phyloP scores from a whole-genome alignment of 495 filamentous ascomycete genomes.

The Neurospora sp. region DNA sequence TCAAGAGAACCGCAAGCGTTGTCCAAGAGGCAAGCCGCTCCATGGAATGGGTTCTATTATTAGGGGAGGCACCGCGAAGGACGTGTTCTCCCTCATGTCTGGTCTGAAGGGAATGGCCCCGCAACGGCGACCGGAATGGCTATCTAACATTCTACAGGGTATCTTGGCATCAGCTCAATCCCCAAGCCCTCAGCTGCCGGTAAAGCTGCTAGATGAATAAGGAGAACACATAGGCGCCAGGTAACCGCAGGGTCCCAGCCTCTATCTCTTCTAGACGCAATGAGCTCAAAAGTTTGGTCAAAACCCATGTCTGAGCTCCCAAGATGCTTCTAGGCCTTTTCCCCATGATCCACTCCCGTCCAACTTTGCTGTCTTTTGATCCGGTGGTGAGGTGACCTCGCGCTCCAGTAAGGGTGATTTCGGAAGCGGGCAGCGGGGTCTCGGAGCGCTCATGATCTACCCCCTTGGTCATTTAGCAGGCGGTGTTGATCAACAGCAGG shows the following conservation, averaged over 20 bases:
- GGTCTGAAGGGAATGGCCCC: not conserved
- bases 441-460: not conserved
- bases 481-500: not conserved
- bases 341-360: not conserved
- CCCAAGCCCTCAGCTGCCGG: not conserved
- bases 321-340: not conserved
- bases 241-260: not conserved
- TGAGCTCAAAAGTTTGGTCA: not conserved
- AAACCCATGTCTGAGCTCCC: not conserved
- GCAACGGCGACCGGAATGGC: not conserved
- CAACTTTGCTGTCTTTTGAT: not conserved
- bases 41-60: not conserved
- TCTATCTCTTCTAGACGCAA: not conserved
- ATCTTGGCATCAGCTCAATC: not conserved
- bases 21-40: not conserved
- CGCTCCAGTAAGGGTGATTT: not conserved
- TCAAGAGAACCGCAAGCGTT: not conserved
- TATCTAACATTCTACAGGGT: not conserved
- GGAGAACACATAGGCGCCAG: not conserved
- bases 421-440: not conserved
- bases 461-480: not conserved
- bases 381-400: not conserved
- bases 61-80: not conserved
- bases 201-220: not conserved
- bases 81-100: not conserved